These are phyloP conservation scores for Porcisia hertigi DNA, from an alignment of 208 protist species.

Conservation along the genomic window DNA sequence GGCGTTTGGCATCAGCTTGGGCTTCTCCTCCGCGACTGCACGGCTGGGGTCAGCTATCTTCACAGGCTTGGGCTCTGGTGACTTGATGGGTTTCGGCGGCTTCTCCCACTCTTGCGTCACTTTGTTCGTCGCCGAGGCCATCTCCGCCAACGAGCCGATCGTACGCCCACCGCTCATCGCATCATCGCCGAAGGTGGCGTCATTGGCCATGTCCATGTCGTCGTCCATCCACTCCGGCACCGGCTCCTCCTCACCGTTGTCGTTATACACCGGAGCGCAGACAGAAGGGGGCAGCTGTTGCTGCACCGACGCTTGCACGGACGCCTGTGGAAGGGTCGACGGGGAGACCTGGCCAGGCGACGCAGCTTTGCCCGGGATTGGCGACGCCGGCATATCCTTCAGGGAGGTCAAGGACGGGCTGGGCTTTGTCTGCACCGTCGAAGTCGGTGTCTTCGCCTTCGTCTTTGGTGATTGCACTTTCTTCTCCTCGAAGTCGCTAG, in stretches of 20 bases:
- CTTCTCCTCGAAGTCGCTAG: conserved; percentile 22
- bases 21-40: conserved; percentile 13
- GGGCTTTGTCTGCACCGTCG: conserved; percentile 14
- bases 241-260: conserved; percentile 19
- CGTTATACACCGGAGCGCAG: conserved; percentile 6
- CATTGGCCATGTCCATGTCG: conserved; percentile 71
- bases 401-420: conserved; percentile 11
- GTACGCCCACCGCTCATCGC: conserved; percentile 37
- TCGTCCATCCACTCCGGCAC: conserved; percentile 50
- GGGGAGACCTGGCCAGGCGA: conserved; percentile 3
- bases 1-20: conserved; percentile 29
- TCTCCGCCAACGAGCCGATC: conserved; percentile 59
- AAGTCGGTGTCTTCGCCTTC: conserved; percentile 31
- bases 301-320: neutral
- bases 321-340: neutral
- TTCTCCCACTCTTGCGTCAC: conserved; percentile 60
- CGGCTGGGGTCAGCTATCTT: conserved; percentile 4
- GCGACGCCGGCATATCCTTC: conserved; percentile 13
- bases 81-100: conserved; percentile 7
- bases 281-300: neutral
- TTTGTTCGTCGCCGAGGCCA: conserved; percentile 57
- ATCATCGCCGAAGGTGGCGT: conserved; percentile 87
- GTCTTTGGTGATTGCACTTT: conserved; percentile 25
- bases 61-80: conserved; percentile 7
- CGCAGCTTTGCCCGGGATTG: conserved; percentile 8